phyloP scores from a whole-genome alignment of 345 rosid genomes.

The Gossypium stocksii region DNA sequence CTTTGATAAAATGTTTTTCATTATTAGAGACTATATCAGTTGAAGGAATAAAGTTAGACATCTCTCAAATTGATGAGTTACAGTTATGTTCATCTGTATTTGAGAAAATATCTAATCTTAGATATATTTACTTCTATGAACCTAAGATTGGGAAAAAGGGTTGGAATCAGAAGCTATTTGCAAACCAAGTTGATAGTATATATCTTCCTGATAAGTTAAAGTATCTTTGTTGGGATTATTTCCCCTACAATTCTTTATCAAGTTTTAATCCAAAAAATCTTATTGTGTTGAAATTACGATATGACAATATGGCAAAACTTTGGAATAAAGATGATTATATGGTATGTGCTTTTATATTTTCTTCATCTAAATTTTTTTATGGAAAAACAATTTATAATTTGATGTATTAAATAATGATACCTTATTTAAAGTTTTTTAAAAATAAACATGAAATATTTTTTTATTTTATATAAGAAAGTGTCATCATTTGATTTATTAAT shows the following conservation, averaged over 20 bases:
- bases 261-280: not conserved
- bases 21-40: slow-evolving; percentile 21
- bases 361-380: not conserved
- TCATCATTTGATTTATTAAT: too few species aligned
- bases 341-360: not conserved
- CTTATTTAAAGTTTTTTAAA: not conserved
- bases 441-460: too few species aligned
- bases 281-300: not conserved
- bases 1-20: too few species aligned
- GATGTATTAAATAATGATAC: not conserved
- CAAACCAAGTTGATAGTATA: not conserved
- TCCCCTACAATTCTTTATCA: slow-evolving; percentile 13
- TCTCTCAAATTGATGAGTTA: not conserved
- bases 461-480: too few species aligned
- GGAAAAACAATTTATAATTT: not conserved
- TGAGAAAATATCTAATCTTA: slow-evolving; percentile 29
- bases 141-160: too few species aligned
- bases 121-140: slow-evolving; percentile 7
- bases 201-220: slow-evolving; percentile 20
- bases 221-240: slow-evolving; percentile 32
- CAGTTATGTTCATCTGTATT: slow-evolving; percentile 23
- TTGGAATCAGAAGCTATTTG: too few species aligned
- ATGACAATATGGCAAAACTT: not conserved
- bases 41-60: slow-evolving; percentile 21
- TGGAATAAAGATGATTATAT: not conserved